These are phyloP conservation scores for Ilex paraguariensis DNA, from an alignment of 305 asterid genomes.

Conservation along the genomic window DNA sequence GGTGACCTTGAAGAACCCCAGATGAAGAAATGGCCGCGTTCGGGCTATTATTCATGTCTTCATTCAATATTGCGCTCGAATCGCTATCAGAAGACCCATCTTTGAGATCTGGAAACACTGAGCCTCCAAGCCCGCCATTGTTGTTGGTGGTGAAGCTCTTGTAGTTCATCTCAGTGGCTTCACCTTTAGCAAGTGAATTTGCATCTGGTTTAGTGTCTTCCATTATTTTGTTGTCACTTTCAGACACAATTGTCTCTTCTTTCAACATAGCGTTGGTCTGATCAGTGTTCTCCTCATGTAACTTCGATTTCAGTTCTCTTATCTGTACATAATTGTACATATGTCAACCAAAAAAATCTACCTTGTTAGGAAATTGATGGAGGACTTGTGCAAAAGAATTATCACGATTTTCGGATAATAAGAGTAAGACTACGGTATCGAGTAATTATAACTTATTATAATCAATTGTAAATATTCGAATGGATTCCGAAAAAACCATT, in stretches of 20 bases:
- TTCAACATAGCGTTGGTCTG: slow-evolving; percentile 40
- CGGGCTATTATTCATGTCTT: slow-evolving; percentile 39
- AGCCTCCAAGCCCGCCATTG: slow-evolving; percentile 13
- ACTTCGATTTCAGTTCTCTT: slow-evolving; percentile 54
- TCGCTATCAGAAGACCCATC: slow-evolving; percentile 82
- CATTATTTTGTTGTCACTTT: slow-evolving; percentile 22
- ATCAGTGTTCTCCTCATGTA: slow-evolving; percentile 24
- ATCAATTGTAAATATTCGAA: too few species aligned
- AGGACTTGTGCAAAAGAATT: too few species aligned
- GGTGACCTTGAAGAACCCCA: slow-evolving; percentile 22
- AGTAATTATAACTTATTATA: too few species aligned
- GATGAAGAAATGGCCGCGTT: slow-evolving; percentile 36
- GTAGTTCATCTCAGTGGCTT: slow-evolving; percentile 21
- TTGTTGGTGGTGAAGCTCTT: slow-evolving; percentile 19
- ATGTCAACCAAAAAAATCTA: too few species aligned
- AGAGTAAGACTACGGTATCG: too few species aligned
- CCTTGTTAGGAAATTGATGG: too few species aligned
- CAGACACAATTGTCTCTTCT: slow-evolving; percentile 45
- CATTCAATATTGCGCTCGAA: slow-evolving; percentile 75
- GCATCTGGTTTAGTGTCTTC: not conserved
- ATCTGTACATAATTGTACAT: not conserved
- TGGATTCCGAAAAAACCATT: too few species aligned
- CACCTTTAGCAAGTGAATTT: slow-evolving; percentile 12
- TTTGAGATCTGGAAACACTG: slow-evolving; percentile 41
- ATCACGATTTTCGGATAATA: too few species aligned